These are phyloP conservation scores for Lepraria neglecta DNA, from an alignment of 495 filamentous ascomycete genomes.

Conservation along the genomic window DNA sequence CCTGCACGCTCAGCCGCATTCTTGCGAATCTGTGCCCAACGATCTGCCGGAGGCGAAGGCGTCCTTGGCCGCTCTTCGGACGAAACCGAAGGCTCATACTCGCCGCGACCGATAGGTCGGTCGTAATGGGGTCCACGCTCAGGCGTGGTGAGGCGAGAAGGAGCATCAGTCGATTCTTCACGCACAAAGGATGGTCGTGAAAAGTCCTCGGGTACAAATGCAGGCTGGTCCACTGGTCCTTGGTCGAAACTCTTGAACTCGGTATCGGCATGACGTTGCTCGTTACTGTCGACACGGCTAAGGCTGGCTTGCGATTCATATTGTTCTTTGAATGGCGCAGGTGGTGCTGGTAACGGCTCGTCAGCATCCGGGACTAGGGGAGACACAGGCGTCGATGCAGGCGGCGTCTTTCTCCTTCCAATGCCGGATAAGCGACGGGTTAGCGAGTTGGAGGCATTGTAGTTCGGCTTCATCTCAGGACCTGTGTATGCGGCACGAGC, in stretches of 20 bases:
- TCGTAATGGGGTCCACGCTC: conserved; percentile 23
- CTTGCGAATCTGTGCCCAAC: conserved; percentile 93
- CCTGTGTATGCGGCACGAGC: conserved; percentile 46
- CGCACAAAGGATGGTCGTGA: conserved; percentile 68
- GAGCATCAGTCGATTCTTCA: conserved; percentile 20
- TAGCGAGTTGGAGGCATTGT: conserved; percentile 10
- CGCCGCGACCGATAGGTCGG: conserved; percentile 21
- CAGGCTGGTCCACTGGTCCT: conserved; percentile 86
- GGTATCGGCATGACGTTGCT: conserved; percentile 58
- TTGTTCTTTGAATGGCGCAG: conserved; percentile 14
- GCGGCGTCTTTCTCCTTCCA: conserved; percentile 22
- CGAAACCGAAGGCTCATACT: conserved; percentile 25
- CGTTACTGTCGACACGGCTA: conserved; percentile 53
- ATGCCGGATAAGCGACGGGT: conserved; percentile 27
- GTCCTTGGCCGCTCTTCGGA: conserved; percentile 21
- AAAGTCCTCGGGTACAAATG: conserved; percentile 59
- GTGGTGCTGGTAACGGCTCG: conserved; percentile 13
- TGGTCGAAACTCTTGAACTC: conserved; percentile 84
- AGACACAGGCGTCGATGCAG: conserved; percentile 7
- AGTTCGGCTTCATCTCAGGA: conserved; percentile 22
- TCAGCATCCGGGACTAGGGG: conserved; percentile 28
- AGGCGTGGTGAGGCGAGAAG: conserved; percentile 24
- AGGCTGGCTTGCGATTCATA: conserved; percentile 25
- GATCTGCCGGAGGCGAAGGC: conserved; percentile 49
- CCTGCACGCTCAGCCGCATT: conserved; percentile 80